A percentile compares a stretch with the other conserved stretches of the same genome.
Evolutionary conservation across 2,329 filamentous ascomycete species (phyloP).

Genomic region (Fusarium sp.): DNA sequence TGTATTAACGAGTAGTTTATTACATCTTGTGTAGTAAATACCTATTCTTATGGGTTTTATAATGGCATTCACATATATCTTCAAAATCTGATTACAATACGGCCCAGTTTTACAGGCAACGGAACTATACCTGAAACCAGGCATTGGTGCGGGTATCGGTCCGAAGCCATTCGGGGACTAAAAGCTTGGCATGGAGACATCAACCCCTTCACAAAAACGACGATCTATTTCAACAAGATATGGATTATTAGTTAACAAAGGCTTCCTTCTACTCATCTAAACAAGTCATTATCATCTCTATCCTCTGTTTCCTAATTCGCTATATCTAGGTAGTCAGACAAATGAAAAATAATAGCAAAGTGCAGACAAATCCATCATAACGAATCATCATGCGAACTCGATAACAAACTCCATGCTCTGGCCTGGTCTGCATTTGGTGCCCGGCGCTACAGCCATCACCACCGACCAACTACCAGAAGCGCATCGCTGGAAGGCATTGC

Average conservation of each 20-base stretch:
- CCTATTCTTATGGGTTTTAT: too few relatives aligned
- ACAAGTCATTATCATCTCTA: neutral
- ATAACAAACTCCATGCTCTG: conserved; percentile 39
- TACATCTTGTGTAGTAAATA: too few relatives aligned
- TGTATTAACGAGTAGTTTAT: too few relatives aligned
- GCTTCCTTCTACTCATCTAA: neutral
- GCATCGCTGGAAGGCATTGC: conserved; percentile 65
- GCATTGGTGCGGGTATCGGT: neutral
- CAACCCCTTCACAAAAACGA: neutral
- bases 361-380: neutral
- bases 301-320: neutral
- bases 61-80: too few relatives aligned
- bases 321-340: neutral
- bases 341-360: neutral
- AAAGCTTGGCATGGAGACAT: neutral
- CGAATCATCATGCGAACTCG: conserved; percentile 21
- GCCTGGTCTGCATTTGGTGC: conserved; percentile 60
- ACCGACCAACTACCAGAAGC: conserved; percentile 66
- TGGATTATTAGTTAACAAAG: too few relatives aligned
- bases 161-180: neutral
- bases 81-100: too few relatives aligned
- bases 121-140: neutral
- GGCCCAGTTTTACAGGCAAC: neutral
- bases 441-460: conserved; percentile 60
- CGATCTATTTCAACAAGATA: too few relatives aligned